Evolutionary conservation across 257 asterid species (phyloP).

Genomic region (Handroanthus guayacan): DNA sequence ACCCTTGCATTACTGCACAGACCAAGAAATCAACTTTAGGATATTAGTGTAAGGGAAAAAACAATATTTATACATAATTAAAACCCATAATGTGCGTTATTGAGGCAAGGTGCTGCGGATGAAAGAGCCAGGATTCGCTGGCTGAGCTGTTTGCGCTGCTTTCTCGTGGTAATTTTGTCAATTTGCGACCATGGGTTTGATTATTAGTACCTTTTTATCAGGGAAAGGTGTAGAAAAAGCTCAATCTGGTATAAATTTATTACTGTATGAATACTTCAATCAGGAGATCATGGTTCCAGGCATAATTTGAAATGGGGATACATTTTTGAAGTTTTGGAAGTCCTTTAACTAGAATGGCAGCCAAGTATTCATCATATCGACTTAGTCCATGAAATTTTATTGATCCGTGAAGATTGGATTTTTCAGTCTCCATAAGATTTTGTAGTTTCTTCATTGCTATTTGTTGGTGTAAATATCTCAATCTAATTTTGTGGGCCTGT

Average conservation of each 20-base stretch:
- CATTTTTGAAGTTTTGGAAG: too few relatives aligned
- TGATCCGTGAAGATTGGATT: neutral
- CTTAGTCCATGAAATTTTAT: neutral
- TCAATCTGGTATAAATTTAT: neutral
- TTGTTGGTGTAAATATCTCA: neutral
- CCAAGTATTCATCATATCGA: neutral
- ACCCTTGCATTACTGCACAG: neutral
- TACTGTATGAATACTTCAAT: neutral
- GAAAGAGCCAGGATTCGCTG: slow-evolving; percentile 27
- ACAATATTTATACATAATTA: neutral
- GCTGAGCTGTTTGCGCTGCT: slow-evolving; percentile 39
- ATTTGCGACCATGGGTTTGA: neutral
- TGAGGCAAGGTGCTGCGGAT: slow-evolving; percentile 32
- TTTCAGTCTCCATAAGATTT: neutral
- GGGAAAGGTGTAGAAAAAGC: neutral
- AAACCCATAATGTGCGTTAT: slow-evolving; percentile 34
- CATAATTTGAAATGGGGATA: too few relatives aligned
- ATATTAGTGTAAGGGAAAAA: slow-evolving; percentile 16
- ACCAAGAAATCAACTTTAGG: neutral
- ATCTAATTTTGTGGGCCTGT: neutral
- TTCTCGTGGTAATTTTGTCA: slow-evolving; percentile 22
- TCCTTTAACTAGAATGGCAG: neutral
- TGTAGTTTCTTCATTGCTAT: neutral
- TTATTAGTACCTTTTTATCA: neutral
- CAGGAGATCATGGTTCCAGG: neutral